phyloP scores from a whole-genome alignment of 1,284 basidiomycete genomes.

The Sphaerobolus stellatus region DNA sequence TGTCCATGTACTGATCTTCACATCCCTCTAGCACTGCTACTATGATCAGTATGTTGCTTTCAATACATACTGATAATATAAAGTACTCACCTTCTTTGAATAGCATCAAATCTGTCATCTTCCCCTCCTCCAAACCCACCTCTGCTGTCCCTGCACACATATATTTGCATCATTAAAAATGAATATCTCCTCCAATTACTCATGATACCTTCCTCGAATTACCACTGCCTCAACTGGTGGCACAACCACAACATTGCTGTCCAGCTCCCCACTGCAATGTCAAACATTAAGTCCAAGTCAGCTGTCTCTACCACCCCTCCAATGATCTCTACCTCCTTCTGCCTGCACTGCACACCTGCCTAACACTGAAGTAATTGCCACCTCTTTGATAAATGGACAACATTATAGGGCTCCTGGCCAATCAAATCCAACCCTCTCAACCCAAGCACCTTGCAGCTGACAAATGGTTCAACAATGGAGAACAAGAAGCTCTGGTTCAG shows the following conservation, averaged over 20 bases:
- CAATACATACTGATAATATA: background rate
- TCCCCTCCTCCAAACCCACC: background rate
- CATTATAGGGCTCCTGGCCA: slow-evolving; percentile 64
- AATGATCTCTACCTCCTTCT: slow-evolving; percentile 16
- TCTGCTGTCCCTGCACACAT: slow-evolving; percentile 34
- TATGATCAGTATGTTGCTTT: slow-evolving; percentile 58
- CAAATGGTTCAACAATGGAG: slow-evolving; percentile 10
- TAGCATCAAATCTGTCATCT: slow-evolving; percentile 38
- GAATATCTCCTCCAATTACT: slow-evolving; percentile 43
- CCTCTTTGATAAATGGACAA: slow-evolving; percentile 48
- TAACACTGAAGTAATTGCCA: slow-evolving; percentile 57
- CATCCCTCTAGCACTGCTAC: slow-evolving; percentile 57
- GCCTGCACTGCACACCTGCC: slow-evolving; percentile 46
- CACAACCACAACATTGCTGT: slow-evolving; percentile 46
- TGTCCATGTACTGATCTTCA: background rate
- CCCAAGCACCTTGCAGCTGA: background rate
- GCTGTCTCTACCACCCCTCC: background rate
- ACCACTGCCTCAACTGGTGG: slow-evolving; percentile 76
- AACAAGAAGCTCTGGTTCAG: slow-evolving; percentile 59
- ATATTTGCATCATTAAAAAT: slow-evolving; percentile 68
- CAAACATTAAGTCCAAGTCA: background rate
- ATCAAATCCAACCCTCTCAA: slow-evolving; percentile 32
- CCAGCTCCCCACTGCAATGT: slow-evolving; percentile 24
- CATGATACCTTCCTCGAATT: slow-evolving; percentile 40
- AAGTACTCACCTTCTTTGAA: slow-evolving; percentile 3